Evolutionary conservation across 768 basidiomycete genomes (phyloP).

Genomic region (Naganishia vaughanmartiniae): DNA sequence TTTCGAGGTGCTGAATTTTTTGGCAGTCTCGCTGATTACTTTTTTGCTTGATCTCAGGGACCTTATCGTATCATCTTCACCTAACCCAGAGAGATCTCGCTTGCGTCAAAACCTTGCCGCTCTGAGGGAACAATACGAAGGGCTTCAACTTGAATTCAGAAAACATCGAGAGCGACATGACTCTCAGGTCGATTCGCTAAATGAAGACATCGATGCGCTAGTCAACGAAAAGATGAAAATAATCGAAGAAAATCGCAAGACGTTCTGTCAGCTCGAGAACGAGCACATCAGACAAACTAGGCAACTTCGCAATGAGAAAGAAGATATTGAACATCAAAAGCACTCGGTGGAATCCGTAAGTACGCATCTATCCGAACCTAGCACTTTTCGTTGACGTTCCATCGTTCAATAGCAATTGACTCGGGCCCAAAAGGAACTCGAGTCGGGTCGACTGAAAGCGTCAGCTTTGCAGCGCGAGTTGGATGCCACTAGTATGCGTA

Average conservation of each 20-base stretch:
- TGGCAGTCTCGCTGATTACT: neutral
- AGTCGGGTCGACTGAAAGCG: neutral
- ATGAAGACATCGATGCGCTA: slow-evolving; percentile 4
- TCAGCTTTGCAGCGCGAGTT: slow-evolving; percentile 6
- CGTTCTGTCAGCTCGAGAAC: neutral
- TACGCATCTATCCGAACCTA: neutral
- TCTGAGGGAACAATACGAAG: slow-evolving; percentile 13
- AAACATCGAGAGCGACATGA: slow-evolving; percentile 8
- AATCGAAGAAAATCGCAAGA: slow-evolving; percentile 18
- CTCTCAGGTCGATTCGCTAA: neutral
- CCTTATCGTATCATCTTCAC: neutral
- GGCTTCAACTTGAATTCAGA: neutral
- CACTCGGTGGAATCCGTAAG: slow-evolving; percentile 3
- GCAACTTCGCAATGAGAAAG: slow-evolving; percentile 6
- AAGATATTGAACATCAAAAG: slow-evolving; percentile 9
- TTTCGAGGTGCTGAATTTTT: no score
- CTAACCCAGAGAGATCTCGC: slow-evolving; percentile 6
- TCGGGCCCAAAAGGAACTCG: slow-evolving; percentile 8
- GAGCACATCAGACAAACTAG: slow-evolving; percentile 1
- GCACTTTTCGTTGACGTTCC: neutral
- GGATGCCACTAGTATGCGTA: slow-evolving; percentile 15
- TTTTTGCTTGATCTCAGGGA: neutral
- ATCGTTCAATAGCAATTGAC: neutral
- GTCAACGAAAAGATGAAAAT: slow-evolving; percentile 10
- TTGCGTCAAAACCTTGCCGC: slow-evolving; percentile 6